Evolutionary conservation across 192 early-diverging fungal genomes (phyloP), one percentile per base, ranked within the genome.

Genomic region (Coemansia interrupta): DNA sequence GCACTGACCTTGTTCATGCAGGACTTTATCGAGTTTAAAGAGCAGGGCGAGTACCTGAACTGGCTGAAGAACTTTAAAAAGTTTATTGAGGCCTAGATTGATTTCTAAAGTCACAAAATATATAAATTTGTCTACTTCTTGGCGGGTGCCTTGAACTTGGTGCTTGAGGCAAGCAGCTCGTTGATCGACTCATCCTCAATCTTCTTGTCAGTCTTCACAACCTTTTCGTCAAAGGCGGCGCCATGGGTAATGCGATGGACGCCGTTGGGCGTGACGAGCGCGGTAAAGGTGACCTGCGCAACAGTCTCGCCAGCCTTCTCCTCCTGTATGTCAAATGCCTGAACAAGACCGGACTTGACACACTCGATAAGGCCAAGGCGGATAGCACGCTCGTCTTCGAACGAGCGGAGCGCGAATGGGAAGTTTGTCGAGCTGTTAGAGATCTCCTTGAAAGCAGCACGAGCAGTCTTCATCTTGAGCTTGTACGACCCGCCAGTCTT

Each of bases 251-350:
- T 89, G 81, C 89, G 87, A 53, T 89, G 78, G 48, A 93, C 87
- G 38, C 95, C 95, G 49, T 82, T 87, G 52, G 92, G 88, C 73
- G 89, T 89, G 64, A 98, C 81, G 45, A 96, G 83, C 48, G 90
- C 88, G n/a, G 95, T 96, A 72, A 89, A 86, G 68, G 94, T 87
- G 79, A 94, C 87, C 80, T 96, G 93, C 40, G 91, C 95, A 58
- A 94, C 88, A 40, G 83, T 78, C 63, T 86, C 92, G 32, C 69
- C 81, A 17, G 76, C 83, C 83, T 89, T 88, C 65, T 94, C 93
- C 73, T 90, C 85, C 63, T 90, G 81, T 23, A 96, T 86, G 40
- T 89, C 82, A 64, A 91, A 95, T 22, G 92, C 86, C 49, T 80
- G 80, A 45, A 93, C 90, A 41, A 93, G 84, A 49, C 82, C 74